Percentiles rank a stretch among this genome's conserved stretches.
Conservation (phyloP, 345 rosid species). For the Syzygium grande region DNA sequence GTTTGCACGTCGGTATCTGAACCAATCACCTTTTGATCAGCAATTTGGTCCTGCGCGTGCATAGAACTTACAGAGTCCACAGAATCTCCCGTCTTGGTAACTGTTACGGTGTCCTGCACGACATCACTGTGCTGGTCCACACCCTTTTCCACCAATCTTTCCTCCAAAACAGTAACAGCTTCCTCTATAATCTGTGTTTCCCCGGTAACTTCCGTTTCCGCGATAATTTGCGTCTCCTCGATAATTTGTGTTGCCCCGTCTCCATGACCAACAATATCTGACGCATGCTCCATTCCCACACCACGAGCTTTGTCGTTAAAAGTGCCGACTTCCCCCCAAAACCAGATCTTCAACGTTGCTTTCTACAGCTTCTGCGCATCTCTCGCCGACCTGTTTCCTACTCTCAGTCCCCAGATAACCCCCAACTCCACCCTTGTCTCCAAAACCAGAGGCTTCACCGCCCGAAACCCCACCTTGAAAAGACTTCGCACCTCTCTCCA, state of each 20-base stretch:
- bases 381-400: background rate
- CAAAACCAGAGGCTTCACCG: background rate
- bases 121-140: background rate
- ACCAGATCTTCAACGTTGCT: background rate
- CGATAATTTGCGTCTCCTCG: background rate
- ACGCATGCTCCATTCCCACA: background rate
- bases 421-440: background rate
- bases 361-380: background rate
- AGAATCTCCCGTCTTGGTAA: background rate
- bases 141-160: background rate
- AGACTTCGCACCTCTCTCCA: constrained; percentile 1
- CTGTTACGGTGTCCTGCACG: background rate
- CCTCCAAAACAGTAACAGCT: background rate
- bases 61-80: background rate
- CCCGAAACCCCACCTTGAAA: background rate
- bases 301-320: background rate
- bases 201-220: background rate
- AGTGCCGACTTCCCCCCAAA: background rate
- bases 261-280: background rate
- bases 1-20: background rate
- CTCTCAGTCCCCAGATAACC: background rate
- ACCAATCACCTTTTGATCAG: background rate
- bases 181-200: background rate
- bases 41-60: background rate
- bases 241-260: background rate